Percentiles rank a stretch among this genome's conserved stretches.
Evolutionary conservation across 2,329 filamentous ascomycete species (phyloP).

Genomic region (Sarocladium kiliense): DNA sequence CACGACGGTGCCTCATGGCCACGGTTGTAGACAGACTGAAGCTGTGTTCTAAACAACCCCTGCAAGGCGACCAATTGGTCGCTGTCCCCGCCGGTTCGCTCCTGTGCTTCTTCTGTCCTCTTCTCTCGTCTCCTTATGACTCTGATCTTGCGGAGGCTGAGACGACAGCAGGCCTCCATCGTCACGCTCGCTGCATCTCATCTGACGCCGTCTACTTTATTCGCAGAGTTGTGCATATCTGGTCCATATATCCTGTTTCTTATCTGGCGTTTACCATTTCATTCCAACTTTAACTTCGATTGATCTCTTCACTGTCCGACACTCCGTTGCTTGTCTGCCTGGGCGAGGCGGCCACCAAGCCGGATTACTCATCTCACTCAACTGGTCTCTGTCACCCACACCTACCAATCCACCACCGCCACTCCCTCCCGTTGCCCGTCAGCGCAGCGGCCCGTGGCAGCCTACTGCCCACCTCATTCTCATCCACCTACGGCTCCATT

Average conservation of each 20-base stretch:
- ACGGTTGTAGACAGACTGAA: background rate
- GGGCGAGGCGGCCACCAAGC: background rate
- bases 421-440: background rate
- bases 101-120: background rate
- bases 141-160: constrained; percentile 10
- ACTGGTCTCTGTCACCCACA: background rate
- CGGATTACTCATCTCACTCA: constrained; percentile 5
- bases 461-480: constrained; percentile 1
- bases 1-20: constrained; percentile 7
- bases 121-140: background rate
- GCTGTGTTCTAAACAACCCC: background rate
- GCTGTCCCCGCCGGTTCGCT: background rate
- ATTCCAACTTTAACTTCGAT: background rate
- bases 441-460: constrained; percentile 6
- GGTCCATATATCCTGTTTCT: background rate
- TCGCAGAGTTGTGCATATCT: background rate
- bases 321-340: background rate
- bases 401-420: background rate
- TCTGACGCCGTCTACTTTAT: constrained; percentile 10
- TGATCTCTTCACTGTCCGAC: background rate
- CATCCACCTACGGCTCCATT: background rate
- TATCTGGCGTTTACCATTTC: background rate
- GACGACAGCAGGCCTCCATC: constrained; percentile 10
- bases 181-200: constrained; percentile 1
- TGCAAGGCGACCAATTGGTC: background rate